Conservation (phyloP, 106 monocot species). For the Acorus calamus region DNA sequence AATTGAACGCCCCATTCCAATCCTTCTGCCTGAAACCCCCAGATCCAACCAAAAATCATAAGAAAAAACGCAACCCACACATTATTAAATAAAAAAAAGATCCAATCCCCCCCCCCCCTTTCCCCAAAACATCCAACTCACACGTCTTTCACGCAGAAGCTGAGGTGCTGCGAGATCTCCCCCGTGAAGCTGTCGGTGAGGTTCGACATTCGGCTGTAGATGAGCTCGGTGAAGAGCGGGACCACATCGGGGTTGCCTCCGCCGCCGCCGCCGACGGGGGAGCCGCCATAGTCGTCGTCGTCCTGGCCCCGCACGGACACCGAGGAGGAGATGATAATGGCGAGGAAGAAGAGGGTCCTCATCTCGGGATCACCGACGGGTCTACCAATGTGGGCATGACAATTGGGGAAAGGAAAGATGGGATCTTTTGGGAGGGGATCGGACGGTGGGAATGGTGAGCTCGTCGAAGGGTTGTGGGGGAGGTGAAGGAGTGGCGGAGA, state of each 20-base stretch:
- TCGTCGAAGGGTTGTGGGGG: constrained; percentile 3
- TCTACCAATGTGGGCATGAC: neutral
- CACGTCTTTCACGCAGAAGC: constrained; percentile 39
- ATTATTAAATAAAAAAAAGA: neutral
- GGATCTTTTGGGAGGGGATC: neutral
- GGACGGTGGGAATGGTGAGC: neutral
- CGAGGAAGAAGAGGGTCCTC: neutral
- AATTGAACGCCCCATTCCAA: constrained; percentile 63
- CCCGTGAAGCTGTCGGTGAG: constrained; percentile 19
- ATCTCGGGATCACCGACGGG: constrained; percentile 1
- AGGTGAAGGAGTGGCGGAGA: constrained; percentile 1
- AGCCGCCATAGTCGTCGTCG: constrained; percentile 8
- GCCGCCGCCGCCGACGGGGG: neutral
- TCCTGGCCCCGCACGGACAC: neutral
- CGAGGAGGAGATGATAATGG: neutral
- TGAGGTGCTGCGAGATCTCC: constrained; percentile 14
- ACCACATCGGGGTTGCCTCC: constrained; percentile 1
- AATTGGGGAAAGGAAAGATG: neutral
- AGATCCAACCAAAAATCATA: neutral
- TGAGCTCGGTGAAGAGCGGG: constrained; percentile 19
- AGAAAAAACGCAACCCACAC: neutral
- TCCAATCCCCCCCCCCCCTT: neutral
- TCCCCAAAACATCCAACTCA: neutral
- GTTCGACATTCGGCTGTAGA: constrained; percentile 23
- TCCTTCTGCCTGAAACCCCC: constrained; percentile 32